These are phyloP conservation scores for Kuraishia floccosa DNA, from an alignment of 805 yeast genomes.

Conservation along the genomic window DNA sequence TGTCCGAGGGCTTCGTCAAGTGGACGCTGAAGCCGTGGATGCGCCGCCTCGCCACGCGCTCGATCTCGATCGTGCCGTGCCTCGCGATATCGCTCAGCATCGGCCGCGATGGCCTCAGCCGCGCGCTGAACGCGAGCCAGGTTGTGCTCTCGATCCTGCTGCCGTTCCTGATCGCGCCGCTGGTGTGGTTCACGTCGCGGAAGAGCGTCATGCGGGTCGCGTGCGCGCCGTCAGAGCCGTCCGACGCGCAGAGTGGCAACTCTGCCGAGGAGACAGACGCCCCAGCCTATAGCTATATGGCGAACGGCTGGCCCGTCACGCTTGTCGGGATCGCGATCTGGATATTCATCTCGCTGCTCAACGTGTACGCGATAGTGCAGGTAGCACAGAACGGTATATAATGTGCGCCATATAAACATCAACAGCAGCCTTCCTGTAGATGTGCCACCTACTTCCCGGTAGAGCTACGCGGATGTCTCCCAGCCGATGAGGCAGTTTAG, in stretches of 20 bases:
- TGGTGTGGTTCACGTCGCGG: slow-evolving; percentile 64
- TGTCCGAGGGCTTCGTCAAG: slow-evolving; percentile 72
- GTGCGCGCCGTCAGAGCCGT: slow-evolving; percentile 7
- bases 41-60: slow-evolving; percentile 61
- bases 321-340: slow-evolving; percentile 40
- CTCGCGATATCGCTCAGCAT: slow-evolving; percentile 50
- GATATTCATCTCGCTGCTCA: slow-evolving; percentile 56
- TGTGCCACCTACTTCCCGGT: too few relatives aligned
- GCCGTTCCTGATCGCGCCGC: slow-evolving; percentile 74
- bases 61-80: slow-evolving; percentile 69
- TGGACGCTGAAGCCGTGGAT: slow-evolving; percentile 79
- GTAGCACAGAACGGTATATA: slow-evolving; percentile 13
- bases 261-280: neutral
- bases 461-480: too few relatives aligned
- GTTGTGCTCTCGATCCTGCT: slow-evolving; percentile 66
- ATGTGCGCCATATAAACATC: too few relatives aligned
- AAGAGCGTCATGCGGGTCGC: slow-evolving; percentile 53
- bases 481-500: too few relatives aligned
- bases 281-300: slow-evolving; percentile 26
- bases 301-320: slow-evolving; percentile 53
- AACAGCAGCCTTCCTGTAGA: too few relatives aligned
- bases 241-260: neutral
- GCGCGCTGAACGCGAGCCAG: slow-evolving; percentile 73
- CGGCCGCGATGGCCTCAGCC: slow-evolving; percentile 54
- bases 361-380: slow-evolving; percentile 45